Base-by-base conservation (phyloP, 2,329 filamentous ascomycete genomes). In the Colletotrichum tofieldiae region DNA sequence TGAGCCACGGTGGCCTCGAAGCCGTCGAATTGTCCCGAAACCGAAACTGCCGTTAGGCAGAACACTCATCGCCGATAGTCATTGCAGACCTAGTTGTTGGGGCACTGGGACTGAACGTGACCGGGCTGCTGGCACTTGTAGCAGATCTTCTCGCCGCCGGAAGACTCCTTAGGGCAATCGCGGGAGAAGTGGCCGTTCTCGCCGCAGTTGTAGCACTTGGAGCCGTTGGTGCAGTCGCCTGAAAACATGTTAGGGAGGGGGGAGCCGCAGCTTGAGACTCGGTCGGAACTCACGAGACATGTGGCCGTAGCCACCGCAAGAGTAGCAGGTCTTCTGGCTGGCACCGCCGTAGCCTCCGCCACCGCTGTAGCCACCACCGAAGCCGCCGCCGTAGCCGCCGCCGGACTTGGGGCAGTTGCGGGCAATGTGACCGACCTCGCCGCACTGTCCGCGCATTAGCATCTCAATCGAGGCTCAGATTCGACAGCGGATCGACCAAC, bases 191-290 rank as follows among this genome's bases (percentile, higher is more conserved):
- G 96, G 75, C 96, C 96, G 78, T 96, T 93, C 88, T 98, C 95
- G 81, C 90, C 90, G 78, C 96, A 98, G 91, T 98, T 98, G 92
- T 98, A 99, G 93, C 96, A 99, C 90, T 98, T 98, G 89, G 97
- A 96, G 80, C 96, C 96, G 84, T 98, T 97, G 79, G 96, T 97
- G 86, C 96, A 99, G 86, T 98, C 96, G 78, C 90, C 89, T 91
- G 8, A 69, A 26, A 61, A n/a, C 23, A 60, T 61, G 61, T 78
- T 68, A 61, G 62, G 49, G 65, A 54, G 43, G 65, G 59, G 43
- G 65, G 59, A 7, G 20, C 12, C 18, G 18, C 8, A 51, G 3
- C 41, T 3, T 7, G 58, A 7, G 5, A 5, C 11, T 14, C 29
- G 14, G 8, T 3, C 18, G n/a, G 20, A 18, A 88, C 89, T 80